These are phyloP conservation scores for Fusarium coffeatum DNA, from an alignment of 2,329 filamentous ascomycete species.

Conservation along the genomic window DNA sequence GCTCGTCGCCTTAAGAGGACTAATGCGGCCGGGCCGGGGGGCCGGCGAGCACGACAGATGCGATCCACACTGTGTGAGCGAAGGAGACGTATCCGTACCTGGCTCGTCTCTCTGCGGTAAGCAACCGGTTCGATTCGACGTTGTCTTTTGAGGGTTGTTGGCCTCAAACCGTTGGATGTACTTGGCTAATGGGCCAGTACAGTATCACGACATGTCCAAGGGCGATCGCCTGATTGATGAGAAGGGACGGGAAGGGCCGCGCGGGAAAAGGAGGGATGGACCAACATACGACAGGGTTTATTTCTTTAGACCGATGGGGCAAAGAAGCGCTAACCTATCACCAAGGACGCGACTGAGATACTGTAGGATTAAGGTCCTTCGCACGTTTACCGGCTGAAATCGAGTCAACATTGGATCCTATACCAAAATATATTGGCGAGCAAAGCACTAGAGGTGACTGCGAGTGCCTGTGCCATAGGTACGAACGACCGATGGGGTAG, in stretches of 20 bases:
- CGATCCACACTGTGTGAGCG: constrained; percentile 35
- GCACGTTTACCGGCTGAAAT: background rate
- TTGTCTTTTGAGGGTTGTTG: background rate
- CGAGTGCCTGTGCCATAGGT: background rate
- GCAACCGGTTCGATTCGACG: background rate
- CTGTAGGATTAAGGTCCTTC: background rate
- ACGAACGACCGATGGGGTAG: too few species aligned
- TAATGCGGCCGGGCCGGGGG: constrained; percentile 39
- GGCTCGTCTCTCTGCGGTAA: background rate
- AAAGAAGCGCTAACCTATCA: constrained; percentile 4
- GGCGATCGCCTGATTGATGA: constrained; percentile 11
- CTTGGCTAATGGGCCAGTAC: constrained; percentile 1
- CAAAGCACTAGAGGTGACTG: too few species aligned
- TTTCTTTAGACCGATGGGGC: constrained; percentile 3
- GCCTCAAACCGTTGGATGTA: background rate
- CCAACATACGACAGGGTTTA: constrained; percentile 32
- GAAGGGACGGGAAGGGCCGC: constrained; percentile 41
- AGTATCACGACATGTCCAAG: constrained; percentile 12
- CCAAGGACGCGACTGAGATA: background rate
- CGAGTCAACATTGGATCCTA: background rate
- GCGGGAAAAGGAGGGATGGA: constrained; percentile 28
- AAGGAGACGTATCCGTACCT: background rate
- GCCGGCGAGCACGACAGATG: constrained; percentile 19
- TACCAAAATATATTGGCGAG: too few species aligned
- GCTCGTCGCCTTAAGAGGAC: constrained; percentile 37